Evolutionary conservation across 2,329 filamentous ascomycete species (phyloP), one percentile per base, ranked within the genome.

Genomic region (Pestalotiopsis sp.): DNA sequence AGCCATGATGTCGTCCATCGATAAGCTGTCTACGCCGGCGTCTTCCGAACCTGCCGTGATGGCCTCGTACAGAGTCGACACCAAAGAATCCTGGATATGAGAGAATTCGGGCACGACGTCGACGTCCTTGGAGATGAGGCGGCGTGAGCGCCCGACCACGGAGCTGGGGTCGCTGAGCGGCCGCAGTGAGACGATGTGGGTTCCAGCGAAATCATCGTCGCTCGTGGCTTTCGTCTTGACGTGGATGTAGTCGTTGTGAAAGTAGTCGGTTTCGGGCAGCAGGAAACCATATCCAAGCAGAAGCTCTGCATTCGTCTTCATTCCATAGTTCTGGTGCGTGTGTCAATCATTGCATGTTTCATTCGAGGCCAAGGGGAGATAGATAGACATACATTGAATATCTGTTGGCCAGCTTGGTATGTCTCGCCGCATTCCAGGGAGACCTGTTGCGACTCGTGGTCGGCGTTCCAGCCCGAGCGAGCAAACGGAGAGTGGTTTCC

Each of bases 261-360:
- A 78, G 4, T 74, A 77, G 0, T 79, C 77, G 0, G 82, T 82
- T 66, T 84, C 80, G 1, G 85, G 83, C 0, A 91, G 75, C 71
- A 87, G 83, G 75, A 91, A 91, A 2, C 89, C 89, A 74, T 92
- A 92, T 0, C 86, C 89, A 2, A 91, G 80, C 1, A 92, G 82
- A 27, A 92, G 81, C 80, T 93, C 91, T 69, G 90, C 91, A 74
- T 94, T 94, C 6, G 91, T 92, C 78, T 93, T 92, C 75, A 82
- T 78, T 38, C 92, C 92, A 75, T 94, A 94, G 77, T 93, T 94
- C 81, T 93, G 93, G 74, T 85, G 90, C 27, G 87, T 79, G 71
- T 87, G 83, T 25, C 23, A 38, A 52, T 20, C 27, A 20, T 12
- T 5, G 12, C 65, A 25, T 14, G n/a, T 9, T 36, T 6, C 31